Base-by-base conservation (phyloP, 768 basidiomycete genomes). In the Suillus americanus region DNA sequence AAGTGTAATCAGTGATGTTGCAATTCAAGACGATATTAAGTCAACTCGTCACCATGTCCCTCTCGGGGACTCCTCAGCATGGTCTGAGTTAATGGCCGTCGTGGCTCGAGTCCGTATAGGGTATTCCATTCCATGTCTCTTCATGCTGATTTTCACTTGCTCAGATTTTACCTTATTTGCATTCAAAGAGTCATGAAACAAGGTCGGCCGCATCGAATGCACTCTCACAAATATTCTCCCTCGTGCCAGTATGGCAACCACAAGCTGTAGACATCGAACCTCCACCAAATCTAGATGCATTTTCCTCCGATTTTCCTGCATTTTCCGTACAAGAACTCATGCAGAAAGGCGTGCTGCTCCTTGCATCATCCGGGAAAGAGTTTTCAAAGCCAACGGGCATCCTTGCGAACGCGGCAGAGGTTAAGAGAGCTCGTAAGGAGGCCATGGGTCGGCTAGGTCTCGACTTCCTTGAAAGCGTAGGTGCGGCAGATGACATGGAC, bases 301-400 rank as follows among this genome's bases (percentile, higher is more conserved):
- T 74, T 9, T 72, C 79, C 6, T 87, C 88, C 1, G 85, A 86
- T 3, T 96, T 89, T 64, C 87, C 89, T 12, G 82, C 82, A 12
- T 92, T 96, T 72, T 91, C 91, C 20, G 87, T 97, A 20, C 80
- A 83, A 65, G 88, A 91, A 56, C 80, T 95, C 25, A 84, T 97
- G 66, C 76, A 86, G n/a, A 89, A 88, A 64, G 89, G 89, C 7
- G 87, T 85, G 30, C 84, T 94, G 3, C 84, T 99, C 4, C 83
- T 99, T 2, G 92, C 94, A 1, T 97, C 94, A 3, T 95, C 96
- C 0, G 97, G 97, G 7, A 95, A 94, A 71, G 97, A 99, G 76
- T 99, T 95, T 66, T 74, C 79, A 25, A 92, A 88, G 70, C 90
- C 90, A 2, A 74, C 86, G 4, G 89, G 88, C 14, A 90, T 92